A percentile compares a stretch with the other conserved stretches of the same genome.
phyloP scores from a whole-genome alignment of 2,329 filamentous ascomycete genomes.

The Cladosporium sp. region DNA sequence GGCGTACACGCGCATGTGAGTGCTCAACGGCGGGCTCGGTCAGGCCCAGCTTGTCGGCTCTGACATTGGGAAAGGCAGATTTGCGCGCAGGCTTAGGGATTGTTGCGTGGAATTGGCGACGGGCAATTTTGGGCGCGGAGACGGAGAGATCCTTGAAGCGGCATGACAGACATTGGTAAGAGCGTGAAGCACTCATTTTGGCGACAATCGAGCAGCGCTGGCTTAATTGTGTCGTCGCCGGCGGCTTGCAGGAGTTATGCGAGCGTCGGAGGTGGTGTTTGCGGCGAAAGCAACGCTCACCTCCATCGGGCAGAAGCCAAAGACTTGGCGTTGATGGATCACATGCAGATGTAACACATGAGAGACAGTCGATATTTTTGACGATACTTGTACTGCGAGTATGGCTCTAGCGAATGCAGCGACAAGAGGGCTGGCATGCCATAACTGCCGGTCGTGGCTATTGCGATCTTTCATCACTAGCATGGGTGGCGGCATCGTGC shows the following conservation, averaged over 20 bases:
- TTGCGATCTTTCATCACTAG: constrained; percentile 29
- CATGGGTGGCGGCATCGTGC: constrained; percentile 18
- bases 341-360: not conserved
- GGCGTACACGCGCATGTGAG: constrained; percentile 24
- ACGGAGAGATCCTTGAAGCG: constrained; percentile 22
- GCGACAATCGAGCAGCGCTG: not conserved
- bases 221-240: not conserved
- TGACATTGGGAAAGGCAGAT: constrained; percentile 42
- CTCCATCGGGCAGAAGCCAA: constrained; percentile 1
- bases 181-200: constrained; percentile 24
- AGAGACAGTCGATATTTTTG: not conserved
- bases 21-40: constrained; percentile 12
- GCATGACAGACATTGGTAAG: constrained; percentile 32
- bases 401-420: constrained; percentile 17
- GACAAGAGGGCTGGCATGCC: constrained; percentile 17
- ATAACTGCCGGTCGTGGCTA: constrained; percentile 24
- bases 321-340: constrained; percentile 12
- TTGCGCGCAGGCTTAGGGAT: constrained; percentile 36
- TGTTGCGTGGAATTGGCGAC: constrained; percentile 40
- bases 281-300: constrained; percentile 6
- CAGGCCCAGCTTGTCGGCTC: constrained; percentile 35
- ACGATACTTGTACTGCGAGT: not conserved
- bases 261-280: constrained; percentile 8
- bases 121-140: constrained; percentile 16
- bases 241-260: constrained; percentile 3